Evolutionary conservation across 805 yeast genomes (phyloP), one percentile per base, ranked within the genome.

Genomic region (Candida corydali): DNA sequence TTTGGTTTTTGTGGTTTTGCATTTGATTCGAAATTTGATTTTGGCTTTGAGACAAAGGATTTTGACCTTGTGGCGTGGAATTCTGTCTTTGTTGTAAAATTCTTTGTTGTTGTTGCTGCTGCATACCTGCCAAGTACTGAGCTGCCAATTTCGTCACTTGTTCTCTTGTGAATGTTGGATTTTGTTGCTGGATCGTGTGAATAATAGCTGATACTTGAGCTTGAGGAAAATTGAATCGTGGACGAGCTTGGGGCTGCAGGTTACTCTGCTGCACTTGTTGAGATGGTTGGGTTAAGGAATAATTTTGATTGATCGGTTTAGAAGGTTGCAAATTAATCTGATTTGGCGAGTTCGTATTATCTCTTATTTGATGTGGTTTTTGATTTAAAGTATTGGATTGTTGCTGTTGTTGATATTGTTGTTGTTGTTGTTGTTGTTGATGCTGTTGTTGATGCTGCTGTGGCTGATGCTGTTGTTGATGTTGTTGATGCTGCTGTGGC

Each of bases 91-190:
- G 18, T 22, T 27, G 29, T n/a, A 26, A 31, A 10, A 30, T 42
- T 22, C 19, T 29, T 29, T 30, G 43, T 25, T 31, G 41, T 31
- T 65, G 73, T 47, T 68, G 72, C 41, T 70, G 75, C 51, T 77
- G 82, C 24, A 75, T 57, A 41, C 69, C 74, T 1, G 84, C 79
- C 43, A 80, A 54, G 47, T 79, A 78, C 11, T 78, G 69, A 3
- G 82, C 82, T 2, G 86, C 86, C 39, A 80, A 63, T 40, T 76
- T 73, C 2, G 82, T 76, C 1, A 80, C 84, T 47, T 80, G 82
- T 39, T 76, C 81, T 42, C 78, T 78, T 8, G 77, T 65, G 51
- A 78, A 59, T 22, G 68, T 72, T 1, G 87, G 87, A 51, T 80
- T 75, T 47, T 78, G 78, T n/a, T 71, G 59, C 51, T 80, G 84